phyloP scores from a whole-genome alignment of 306 rosid species.

The Cicer yamashitae region DNA sequence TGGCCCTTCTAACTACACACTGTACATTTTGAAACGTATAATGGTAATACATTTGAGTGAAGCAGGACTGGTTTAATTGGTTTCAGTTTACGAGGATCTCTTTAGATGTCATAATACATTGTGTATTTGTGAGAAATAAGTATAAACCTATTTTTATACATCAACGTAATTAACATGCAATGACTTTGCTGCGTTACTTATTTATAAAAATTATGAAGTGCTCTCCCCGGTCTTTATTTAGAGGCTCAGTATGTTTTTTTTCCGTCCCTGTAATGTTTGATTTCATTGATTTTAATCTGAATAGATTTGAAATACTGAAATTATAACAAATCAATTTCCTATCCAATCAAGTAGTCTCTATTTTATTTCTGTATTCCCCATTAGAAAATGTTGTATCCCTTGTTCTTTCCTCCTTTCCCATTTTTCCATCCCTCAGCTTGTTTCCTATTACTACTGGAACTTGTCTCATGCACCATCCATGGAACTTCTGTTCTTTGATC shows the following conservation, averaged over 20 bases:
- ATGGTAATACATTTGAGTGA: constrained; percentile 67
- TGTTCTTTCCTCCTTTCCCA: too few relatives aligned
- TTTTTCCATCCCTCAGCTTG: too few relatives aligned
- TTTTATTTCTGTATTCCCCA: too few relatives aligned
- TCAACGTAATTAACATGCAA: constrained; percentile 21
- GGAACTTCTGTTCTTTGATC: not conserved
- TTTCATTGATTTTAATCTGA: constrained; percentile 15
- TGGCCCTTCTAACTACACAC: constrained; percentile 59
- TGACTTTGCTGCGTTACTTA: constrained; percentile 24
- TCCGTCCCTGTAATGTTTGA: not conserved
- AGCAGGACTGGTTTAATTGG: constrained; percentile 26
- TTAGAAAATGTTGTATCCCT: too few relatives aligned
- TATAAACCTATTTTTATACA: constrained; percentile 8
- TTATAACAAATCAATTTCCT: too few relatives aligned
- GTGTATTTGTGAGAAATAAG: constrained; percentile 22
- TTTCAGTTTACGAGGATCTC: constrained; percentile 43
- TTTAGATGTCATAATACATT: constrained; percentile 22
- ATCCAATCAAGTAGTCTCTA: too few relatives aligned
- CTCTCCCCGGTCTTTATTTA: not conserved
- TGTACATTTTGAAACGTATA: constrained; percentile 90
- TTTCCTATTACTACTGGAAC: too few relatives aligned
- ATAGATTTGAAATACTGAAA: not conserved
- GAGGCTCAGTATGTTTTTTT: not conserved
- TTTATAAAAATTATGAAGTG: not conserved
- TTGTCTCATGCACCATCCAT: too few relatives aligned